Percentiles rank a stretch among this genome's conserved stretches.
phyloP scores from a whole-genome alignment of 371 early-diverging fungal species.

The Mucor lusitanicus region DNA sequence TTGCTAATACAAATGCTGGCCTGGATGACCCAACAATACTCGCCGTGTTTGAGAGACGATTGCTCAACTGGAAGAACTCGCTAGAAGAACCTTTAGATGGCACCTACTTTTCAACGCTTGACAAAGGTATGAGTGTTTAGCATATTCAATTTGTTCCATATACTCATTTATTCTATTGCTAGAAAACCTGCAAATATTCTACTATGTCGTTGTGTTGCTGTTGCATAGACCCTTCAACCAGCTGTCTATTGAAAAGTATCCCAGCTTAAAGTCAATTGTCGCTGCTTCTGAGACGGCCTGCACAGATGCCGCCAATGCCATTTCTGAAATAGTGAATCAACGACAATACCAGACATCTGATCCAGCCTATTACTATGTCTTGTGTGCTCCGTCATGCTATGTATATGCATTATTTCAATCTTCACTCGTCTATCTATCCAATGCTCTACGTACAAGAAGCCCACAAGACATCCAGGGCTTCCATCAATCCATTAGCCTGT shows the following conservation, averaged over 20 bases:
- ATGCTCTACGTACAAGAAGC: slow-evolving; percentile 26
- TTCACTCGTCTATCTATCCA: slow-evolving; percentile 36
- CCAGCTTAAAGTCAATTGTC: slow-evolving; percentile 7
- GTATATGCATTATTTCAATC: slow-evolving; percentile 54
- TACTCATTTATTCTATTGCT: slow-evolving; percentile 2
- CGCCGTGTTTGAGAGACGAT: slow-evolving; percentile 39
- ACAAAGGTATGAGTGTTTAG: slow-evolving; percentile 31
- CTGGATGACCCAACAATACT: slow-evolving; percentile 47
- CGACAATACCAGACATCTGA: slow-evolving; percentile 18
- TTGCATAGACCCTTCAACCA: slow-evolving; percentile 58
- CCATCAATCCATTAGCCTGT: slow-evolving; percentile 22
- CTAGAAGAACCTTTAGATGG: slow-evolving; percentile 29
- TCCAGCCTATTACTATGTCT: slow-evolving; percentile 25
- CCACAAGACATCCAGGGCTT: slow-evolving; percentile 8
- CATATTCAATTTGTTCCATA: not conserved
- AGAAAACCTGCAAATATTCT: slow-evolving; percentile 52
- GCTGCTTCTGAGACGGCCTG: slow-evolving; percentile 36
- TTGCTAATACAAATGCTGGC: slow-evolving; percentile 37
- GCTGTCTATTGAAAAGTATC: slow-evolving; percentile 1
- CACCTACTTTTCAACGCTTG: slow-evolving; percentile 22
- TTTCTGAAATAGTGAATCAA: slow-evolving; percentile 26
- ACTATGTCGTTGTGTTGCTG: slow-evolving; percentile 51
- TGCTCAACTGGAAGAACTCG: slow-evolving; percentile 35
- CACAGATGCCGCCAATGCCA: slow-evolving; percentile 26
- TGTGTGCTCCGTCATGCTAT: slow-evolving; percentile 42